Conservation (phyloP, 1,139 yeast genomes). For the Blastobotrys malaysiensis region DNA sequence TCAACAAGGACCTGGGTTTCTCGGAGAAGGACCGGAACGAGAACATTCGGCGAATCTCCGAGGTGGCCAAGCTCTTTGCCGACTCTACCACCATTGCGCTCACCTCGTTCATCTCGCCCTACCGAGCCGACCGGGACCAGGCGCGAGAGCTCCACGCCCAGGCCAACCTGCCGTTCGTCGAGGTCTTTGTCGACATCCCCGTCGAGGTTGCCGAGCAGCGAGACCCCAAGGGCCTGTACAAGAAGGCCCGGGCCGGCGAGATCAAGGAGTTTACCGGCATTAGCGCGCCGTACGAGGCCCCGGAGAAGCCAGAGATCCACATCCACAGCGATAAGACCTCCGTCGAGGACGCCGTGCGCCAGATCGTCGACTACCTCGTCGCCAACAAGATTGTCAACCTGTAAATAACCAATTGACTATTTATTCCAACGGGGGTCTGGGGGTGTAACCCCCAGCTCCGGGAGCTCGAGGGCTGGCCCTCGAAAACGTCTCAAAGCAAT, state of each 20-base stretch:
- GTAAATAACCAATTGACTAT: neutral
- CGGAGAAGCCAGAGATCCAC: conserved; percentile 76
- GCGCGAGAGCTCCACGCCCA: conserved; percentile 82
- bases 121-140: conserved; percentile 71
- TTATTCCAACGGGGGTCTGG: too few relatives aligned
- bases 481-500: too few relatives aligned
- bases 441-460: too few relatives aligned
- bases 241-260: conserved; percentile 92
- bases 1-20: conserved; percentile 91
- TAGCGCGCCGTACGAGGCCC: conserved; percentile 94
- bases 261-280: conserved; percentile 95
- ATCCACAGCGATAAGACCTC: conserved; percentile 65
- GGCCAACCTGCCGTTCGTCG: conserved; percentile 74
- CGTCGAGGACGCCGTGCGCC: conserved; percentile 74
- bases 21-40: conserved; percentile 88
- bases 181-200: conserved; percentile 89
- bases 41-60: conserved; percentile 89
- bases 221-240: conserved; percentile 94
- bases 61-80: conserved; percentile 87
- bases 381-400: conserved; percentile 35
- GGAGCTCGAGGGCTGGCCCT: too few relatives aligned
- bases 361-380: conserved; percentile 63
- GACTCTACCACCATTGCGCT: conserved; percentile 81
- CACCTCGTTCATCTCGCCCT: conserved; percentile 91
- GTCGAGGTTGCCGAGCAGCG: conserved; percentile 90